Evolutionary conservation across 2,329 filamentous ascomycete genomes (phyloP).

Genomic region (Hymenoscyphus salicellus): DNA sequence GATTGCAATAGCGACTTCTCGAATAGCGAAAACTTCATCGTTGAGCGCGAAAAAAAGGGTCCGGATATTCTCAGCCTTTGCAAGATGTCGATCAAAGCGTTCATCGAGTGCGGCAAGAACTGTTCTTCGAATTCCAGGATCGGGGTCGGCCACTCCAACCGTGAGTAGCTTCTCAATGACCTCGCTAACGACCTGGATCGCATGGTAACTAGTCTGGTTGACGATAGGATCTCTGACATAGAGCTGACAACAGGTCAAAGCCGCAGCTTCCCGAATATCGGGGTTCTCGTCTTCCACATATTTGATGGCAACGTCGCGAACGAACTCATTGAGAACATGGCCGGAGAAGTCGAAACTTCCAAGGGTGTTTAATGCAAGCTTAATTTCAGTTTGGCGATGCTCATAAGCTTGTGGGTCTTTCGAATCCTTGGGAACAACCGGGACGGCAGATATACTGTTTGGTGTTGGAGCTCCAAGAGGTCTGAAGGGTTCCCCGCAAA

Average conservation of each 20-base stretch:
- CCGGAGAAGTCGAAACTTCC: conserved; percentile 97
- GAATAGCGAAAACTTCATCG: conserved; percentile 87
- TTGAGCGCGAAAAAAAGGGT: conserved; percentile 94
- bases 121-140: conserved; percentile 82
- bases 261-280: conserved; percentile 89
- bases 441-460: conserved; percentile 76
- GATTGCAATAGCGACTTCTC: conserved; percentile 93
- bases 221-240: conserved; percentile 97
- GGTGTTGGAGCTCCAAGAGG: conserved; percentile 83
- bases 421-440: conserved; percentile 81
- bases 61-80: conserved; percentile 94
- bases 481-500: conserved; percentile 89
- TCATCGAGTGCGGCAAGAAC: conserved; percentile 87
- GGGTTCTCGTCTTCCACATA: conserved; percentile 96
- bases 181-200: conserved; percentile 93
- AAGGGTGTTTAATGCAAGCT: conserved; percentile 86
- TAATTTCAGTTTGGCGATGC: conserved; percentile 79
- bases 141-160: conserved; percentile 87
- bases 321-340: conserved; percentile 95
- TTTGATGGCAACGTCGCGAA: conserved; percentile 94
- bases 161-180: conserved; percentile 96
- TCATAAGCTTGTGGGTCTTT: conserved; percentile 82
- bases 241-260: conserved; percentile 94
- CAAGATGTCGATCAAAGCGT: conserved; percentile 93
- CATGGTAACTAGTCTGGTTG: conserved; percentile 95